Conservation (phyloP, 225 moss, liverwort and hornwort species). For the Pseudisothecium myosuroides region DNA sequence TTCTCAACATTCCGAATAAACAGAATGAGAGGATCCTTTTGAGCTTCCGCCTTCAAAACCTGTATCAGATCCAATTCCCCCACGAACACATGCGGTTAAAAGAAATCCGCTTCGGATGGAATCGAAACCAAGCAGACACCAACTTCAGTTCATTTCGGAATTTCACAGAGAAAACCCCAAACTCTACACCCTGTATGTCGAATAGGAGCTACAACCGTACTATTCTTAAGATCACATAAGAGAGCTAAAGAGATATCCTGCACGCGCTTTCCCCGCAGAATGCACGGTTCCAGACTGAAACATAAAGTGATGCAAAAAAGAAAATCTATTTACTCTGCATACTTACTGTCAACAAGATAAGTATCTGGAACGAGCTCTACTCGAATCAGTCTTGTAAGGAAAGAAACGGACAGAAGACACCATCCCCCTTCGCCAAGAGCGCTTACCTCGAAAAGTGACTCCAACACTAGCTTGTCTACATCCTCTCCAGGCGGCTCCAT, state of each 20-base stretch:
- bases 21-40: slow-evolving; percentile 74
- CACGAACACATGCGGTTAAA: neutral
- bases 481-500: slow-evolving; percentile 94
- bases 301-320: neutral
- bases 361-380: neutral
- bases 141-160: neutral
- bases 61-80: neutral
- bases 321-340: neutral
- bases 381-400: neutral
- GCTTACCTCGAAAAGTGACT: slow-evolving; percentile 79
- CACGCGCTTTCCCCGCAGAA: neutral
- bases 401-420: neutral
- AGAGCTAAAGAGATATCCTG: neutral
- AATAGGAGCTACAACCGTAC: neutral
- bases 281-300: neutral
- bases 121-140: neutral
- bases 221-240: neutral
- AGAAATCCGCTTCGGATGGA: neutral
- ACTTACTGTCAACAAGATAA: neutral
- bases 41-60: slow-evolving; percentile 73
- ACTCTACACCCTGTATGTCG: neutral
- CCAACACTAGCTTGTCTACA: slow-evolving; percentile 85
- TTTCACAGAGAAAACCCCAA: neutral
- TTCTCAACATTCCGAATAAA: slow-evolving; percentile 89
- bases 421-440: neutral